These are phyloP conservation scores for Bretschneidera sinensis DNA, from an alignment of 345 rosid species.

Conservation along the genomic window DNA sequence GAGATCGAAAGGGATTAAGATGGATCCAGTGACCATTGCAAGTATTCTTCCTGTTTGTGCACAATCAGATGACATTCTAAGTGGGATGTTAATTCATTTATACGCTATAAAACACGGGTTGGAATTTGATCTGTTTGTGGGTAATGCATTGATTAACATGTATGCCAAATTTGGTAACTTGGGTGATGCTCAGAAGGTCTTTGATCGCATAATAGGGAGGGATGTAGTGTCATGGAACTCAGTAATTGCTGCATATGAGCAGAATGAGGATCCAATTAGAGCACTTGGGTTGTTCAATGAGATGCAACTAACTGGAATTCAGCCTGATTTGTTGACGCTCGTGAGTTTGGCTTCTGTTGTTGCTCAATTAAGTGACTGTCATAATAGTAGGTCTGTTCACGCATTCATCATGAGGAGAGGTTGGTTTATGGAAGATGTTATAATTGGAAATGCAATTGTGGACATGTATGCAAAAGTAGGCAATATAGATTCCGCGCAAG, in stretches of 20 bases:
- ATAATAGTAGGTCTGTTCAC: slow-evolving; percentile 30
- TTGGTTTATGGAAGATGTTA: slow-evolving; percentile 34
- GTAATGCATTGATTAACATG: slow-evolving; percentile 52
- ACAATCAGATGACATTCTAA: slow-evolving; percentile 30
- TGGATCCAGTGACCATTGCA: slow-evolving; percentile 48
- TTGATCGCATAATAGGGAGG: slow-evolving; percentile 33
- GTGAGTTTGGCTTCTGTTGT: slow-evolving; percentile 44
- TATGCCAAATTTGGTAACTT: no score
- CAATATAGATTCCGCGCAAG: slow-evolving; percentile 26
- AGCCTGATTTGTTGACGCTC: slow-evolving; percentile 43
- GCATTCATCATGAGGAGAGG: slow-evolving; percentile 39
- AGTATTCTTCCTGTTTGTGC: slow-evolving; percentile 54
- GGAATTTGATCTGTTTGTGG: slow-evolving; percentile 40
- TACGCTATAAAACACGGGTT: slow-evolving; percentile 39
- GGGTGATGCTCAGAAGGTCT: slow-evolving; percentile 26
- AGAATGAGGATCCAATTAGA: slow-evolving; percentile 35
- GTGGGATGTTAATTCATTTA: slow-evolving; percentile 42
- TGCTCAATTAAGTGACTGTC: slow-evolving; percentile 36
- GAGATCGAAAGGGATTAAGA: slow-evolving; percentile 33
- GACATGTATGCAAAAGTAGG: slow-evolving; percentile 58
- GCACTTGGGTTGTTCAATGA: slow-evolving; percentile 30
- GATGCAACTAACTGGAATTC: slow-evolving; percentile 32
- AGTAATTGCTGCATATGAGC: slow-evolving; percentile 50
- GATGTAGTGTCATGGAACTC: slow-evolving; percentile 63
- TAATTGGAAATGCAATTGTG: slow-evolving; percentile 40